Evolutionary conservation across 83 land plant species (phyloP).

Genomic region (Picea engelmannii): DNA sequence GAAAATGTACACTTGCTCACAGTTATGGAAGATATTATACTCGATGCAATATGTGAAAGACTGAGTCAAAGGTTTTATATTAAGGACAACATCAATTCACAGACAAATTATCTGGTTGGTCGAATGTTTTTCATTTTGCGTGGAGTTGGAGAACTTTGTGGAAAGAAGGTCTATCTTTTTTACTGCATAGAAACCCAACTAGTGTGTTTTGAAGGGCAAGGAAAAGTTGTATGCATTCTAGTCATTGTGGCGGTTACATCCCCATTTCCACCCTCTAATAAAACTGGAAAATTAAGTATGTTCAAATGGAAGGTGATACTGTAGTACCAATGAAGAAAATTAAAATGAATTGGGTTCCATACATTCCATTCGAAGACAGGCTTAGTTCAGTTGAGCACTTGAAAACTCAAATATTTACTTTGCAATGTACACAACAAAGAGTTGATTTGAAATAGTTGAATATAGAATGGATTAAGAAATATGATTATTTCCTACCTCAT

Average conservation of each 20-base stretch:
- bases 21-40: no score
- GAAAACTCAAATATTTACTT: slow-evolving; percentile 78
- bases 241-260: slow-evolving; percentile 58
- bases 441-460: slow-evolving; percentile 81
- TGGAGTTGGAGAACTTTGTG: slow-evolving; percentile 55
- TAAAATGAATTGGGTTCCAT: slow-evolving; percentile 99
- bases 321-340: slow-evolving; percentile 97
- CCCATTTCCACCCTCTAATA: slow-evolving; percentile 95
- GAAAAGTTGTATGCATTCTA: no score
- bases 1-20: no score
- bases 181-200: slow-evolving; percentile 64
- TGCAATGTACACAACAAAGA: slow-evolving; percentile 92
- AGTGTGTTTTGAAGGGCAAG: slow-evolving; percentile 15
- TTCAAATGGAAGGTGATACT: slow-evolving; percentile 91
- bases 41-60: no score
- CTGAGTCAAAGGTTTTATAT: no score
- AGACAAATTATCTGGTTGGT: no score
- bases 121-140: no score
- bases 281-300: slow-evolving; percentile 89
- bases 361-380: slow-evolving; percentile 78
- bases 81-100: no score
- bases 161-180: slow-evolving; percentile 82
- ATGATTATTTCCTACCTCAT: slow-evolving; percentile 95
- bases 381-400: slow-evolving; percentile 75
- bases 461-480: slow-evolving; percentile 23